Evolutionary conservation across 441 rosid genomes (phyloP), one percentile per base, ranked within the genome.

Genomic region (Arabidopsis hybrid): DNA sequence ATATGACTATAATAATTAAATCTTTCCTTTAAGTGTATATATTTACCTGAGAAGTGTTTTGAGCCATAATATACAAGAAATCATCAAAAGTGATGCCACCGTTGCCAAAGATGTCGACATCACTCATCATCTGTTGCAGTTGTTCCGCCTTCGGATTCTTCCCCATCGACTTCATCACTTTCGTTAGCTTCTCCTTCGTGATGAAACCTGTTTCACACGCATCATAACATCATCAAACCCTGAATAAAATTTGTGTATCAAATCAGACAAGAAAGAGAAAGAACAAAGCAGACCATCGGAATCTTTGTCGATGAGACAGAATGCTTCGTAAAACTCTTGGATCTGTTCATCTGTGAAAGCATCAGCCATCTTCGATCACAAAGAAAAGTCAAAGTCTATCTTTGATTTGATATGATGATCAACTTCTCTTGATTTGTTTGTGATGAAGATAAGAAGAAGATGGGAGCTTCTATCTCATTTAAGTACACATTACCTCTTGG

Each of bases 11-110:
- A 26, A 16, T 52, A 14, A 43, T 4, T 1, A 14, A 69, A 61
- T 31, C 2, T 43, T 40, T 32, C 6, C 4, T 46, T 6, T 2
- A 2, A 7, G 9, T 36, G 7, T 21, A 8, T 57, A 31, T 35
- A 66, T 39, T 29, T 32, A 74, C 78, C 78, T 68, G 79, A 13
- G 70, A 62, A 39, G 69, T 42, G 77, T 77, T 60, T 65, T 72
- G 80, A 77, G 80, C 80, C 77, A 77, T 77, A 6, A 77, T 77
- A 14, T 65, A 72, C 55, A 78, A 78, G 77, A 78, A 78, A 46
- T 78, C 77, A 17, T 78, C 77, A 72, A 78, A 78, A 17, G 60
- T 78, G 77, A 78, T 72, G 0, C 81, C 81, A 3, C 77, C 74
- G 60, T 72, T 78, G 9, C 81, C 81, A 8, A 59, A 78, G 18